Conservation (phyloP, 352 stramenopile genomes). For the Phytophthora foliorum region DNA sequence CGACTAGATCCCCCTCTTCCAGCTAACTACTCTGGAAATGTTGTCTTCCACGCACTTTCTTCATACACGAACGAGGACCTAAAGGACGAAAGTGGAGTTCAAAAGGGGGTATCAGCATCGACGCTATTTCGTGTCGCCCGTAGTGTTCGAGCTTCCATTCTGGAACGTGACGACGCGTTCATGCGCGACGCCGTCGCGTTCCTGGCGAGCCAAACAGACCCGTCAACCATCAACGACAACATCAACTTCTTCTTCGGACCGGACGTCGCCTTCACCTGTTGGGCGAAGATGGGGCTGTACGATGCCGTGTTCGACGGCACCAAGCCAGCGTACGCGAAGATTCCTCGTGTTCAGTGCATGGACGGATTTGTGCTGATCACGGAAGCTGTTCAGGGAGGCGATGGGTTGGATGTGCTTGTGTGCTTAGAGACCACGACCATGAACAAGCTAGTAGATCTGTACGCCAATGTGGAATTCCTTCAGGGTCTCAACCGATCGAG, state of each 20-base stretch:
- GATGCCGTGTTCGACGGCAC: conserved; percentile 43
- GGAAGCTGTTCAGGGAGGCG: conserved; percentile 35
- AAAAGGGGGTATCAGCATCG: background rate
- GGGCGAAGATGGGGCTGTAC: conserved; percentile 42
- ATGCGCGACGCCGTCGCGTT: conserved; percentile 69
- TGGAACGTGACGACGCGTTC: conserved; percentile 49
- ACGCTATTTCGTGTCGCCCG: conserved; percentile 36
- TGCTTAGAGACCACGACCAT: conserved; percentile 29
- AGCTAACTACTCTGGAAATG: conserved; percentile 57
- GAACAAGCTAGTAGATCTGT: conserved; percentile 22
- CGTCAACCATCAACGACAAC: conserved; percentile 49
- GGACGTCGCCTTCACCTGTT: conserved; percentile 68
- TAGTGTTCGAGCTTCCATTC: conserved; percentile 52
- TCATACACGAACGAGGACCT: conserved; percentile 42
- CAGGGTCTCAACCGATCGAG: conserved; percentile 3
- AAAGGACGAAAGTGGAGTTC: background rate
- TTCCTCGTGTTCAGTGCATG: conserved; percentile 45
- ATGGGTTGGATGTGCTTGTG: conserved; percentile 36
- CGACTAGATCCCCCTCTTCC: conserved; percentile 56
- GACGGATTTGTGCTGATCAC: conserved; percentile 62
- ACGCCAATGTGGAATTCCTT: conserved; percentile 14
- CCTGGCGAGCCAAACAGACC: conserved; percentile 38
- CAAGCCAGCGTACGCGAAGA: conserved; percentile 40
- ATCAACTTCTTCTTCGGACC: conserved; percentile 65
- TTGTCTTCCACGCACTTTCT: conserved; percentile 61